Evolutionary conservation across 352 stramenopile genomes (phyloP).

Genomic region (Phytophthora palmivora): DNA sequence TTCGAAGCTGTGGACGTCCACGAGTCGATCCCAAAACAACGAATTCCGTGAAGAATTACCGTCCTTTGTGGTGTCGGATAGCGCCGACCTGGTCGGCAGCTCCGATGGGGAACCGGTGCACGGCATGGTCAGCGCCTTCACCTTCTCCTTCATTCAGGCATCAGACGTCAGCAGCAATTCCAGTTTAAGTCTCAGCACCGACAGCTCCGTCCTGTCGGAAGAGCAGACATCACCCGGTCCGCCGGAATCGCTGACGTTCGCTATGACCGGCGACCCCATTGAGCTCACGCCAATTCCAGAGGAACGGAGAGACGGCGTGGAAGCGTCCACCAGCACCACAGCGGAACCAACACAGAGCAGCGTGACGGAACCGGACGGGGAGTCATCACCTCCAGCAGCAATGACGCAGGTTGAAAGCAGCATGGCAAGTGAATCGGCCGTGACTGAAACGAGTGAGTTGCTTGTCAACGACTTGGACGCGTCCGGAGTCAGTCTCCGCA

Average conservation of each 20-base stretch:
- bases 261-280: constrained; percentile 25
- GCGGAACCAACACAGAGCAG: constrained; percentile 10
- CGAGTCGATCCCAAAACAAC: constrained; percentile 35
- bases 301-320: constrained; percentile 22
- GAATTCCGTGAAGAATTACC: constrained; percentile 46
- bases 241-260: constrained; percentile 31
- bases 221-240: constrained; percentile 18
- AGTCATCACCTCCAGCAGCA: constrained; percentile 11
- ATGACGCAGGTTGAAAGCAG: constrained; percentile 20
- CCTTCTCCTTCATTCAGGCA: constrained; percentile 79
- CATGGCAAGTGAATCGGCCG: constrained; percentile 19
- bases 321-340: constrained; percentile 12
- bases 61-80: constrained; percentile 59
- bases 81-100: constrained; percentile 49
- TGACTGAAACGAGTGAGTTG: constrained; percentile 26
- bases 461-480: constrained; percentile 31
- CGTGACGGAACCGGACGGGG: constrained; percentile 24
- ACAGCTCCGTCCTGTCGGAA: constrained; percentile 15
- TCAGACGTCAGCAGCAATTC: constrained; percentile 46
- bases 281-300: constrained; percentile 45
- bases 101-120: constrained; percentile 66
- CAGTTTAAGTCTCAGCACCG: constrained; percentile 18
- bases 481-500: constrained; percentile 22
- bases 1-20: constrained; percentile 19
- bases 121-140: constrained; percentile 65